phyloP scores from a whole-genome alignment of 2,329 filamentous ascomycete genomes.

The Aspergillus ruber region DNA sequence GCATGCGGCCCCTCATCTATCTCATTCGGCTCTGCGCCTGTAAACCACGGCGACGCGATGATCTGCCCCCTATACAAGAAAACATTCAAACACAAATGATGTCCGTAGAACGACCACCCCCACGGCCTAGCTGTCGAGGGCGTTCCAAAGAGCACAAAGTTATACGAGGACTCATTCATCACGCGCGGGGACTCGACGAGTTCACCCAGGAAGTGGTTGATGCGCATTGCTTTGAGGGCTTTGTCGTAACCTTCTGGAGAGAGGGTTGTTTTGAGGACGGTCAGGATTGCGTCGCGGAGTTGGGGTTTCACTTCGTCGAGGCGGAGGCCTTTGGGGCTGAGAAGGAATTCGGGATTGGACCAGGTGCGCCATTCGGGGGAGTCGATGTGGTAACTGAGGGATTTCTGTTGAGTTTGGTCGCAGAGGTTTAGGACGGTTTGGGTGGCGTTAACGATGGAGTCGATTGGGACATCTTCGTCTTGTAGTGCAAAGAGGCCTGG shows the following conservation, averaged over 20 bases:
- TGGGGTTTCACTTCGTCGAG: constrained; percentile 54
- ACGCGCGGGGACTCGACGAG: constrained; percentile 56
- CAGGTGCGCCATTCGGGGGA: constrained; percentile 65
- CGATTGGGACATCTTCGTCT: constrained; percentile 59
- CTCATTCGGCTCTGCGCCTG: constrained; percentile 70
- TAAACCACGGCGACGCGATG: constrained; percentile 68
- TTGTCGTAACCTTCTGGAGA: constrained; percentile 67
- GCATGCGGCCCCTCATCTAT: constrained; percentile 59
- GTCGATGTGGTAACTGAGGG: constrained; percentile 57
- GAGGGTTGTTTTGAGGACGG: constrained; percentile 52
- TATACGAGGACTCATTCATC: constrained; percentile 71
- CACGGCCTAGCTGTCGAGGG: constrained; percentile 56
- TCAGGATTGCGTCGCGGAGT: constrained; percentile 47
- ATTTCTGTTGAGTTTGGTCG: constrained; percentile 43
- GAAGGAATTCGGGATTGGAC: constrained; percentile 67
- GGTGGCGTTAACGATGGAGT: constrained; percentile 49
- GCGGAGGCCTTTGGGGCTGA: constrained; percentile 62
- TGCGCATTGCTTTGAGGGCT: constrained; percentile 62
- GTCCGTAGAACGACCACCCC: constrained; percentile 71
- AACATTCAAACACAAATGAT: constrained; percentile 68
- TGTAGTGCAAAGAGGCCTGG: constrained; percentile 52
- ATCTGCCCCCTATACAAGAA: constrained; percentile 62
- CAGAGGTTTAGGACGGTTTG: constrained; percentile 44
- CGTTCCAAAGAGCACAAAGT: constrained; percentile 63
- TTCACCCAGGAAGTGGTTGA: constrained; percentile 69